Evolutionary conservation across 139 green algal genomes (phyloP).

Genomic region (Pedinophyceae sp.): DNA sequence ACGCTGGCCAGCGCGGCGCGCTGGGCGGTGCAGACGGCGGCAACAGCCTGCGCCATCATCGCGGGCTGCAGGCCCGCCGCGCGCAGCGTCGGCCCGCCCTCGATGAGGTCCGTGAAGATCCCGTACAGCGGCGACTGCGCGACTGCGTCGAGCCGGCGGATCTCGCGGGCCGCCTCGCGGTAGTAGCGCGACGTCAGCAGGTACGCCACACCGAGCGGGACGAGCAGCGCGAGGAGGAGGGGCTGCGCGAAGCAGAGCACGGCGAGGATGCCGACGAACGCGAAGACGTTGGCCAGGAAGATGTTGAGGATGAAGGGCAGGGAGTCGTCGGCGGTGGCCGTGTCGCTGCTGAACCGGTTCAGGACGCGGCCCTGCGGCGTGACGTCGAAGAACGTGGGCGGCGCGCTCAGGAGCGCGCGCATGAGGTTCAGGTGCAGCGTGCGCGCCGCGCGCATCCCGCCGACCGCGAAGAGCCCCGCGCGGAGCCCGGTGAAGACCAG

Average conservation of each 20-base stretch:
- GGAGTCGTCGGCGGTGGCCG: constrained; percentile 54
- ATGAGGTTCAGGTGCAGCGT: constrained; percentile 40
- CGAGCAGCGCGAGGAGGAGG: constrained; percentile 30
- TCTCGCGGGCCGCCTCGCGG: constrained; percentile 33
- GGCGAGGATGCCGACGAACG: constrained; percentile 36
- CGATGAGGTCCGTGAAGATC: constrained; percentile 29
- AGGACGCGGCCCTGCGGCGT: constrained; percentile 37
- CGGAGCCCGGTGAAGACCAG: constrained; percentile 40
- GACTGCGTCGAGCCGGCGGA: constrained; percentile 47
- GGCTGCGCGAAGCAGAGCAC: constrained; percentile 50
- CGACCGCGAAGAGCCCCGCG: constrained; percentile 64
- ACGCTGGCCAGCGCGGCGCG: constrained; percentile 18
- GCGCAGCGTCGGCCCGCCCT: constrained; percentile 27
- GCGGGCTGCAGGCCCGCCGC: constrained; percentile 23
- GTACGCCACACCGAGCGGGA: constrained; percentile 32
- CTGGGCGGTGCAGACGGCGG: constrained; percentile 20
- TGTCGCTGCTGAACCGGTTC: constrained; percentile 75
- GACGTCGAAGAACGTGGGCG: constrained; percentile 32
- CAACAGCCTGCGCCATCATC: constrained; percentile 19
- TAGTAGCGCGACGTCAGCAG: constrained; percentile 25
- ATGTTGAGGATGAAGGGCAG: constrained; percentile 89
- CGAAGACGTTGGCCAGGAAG: constrained; percentile 50
- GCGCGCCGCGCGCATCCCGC: constrained; percentile 43
- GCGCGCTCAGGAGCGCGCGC: constrained; percentile 25
- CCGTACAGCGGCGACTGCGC: constrained; percentile 49